phyloP scores from a whole-genome alignment of 140 eudicot species.

The Ambrosia hybrid region DNA sequence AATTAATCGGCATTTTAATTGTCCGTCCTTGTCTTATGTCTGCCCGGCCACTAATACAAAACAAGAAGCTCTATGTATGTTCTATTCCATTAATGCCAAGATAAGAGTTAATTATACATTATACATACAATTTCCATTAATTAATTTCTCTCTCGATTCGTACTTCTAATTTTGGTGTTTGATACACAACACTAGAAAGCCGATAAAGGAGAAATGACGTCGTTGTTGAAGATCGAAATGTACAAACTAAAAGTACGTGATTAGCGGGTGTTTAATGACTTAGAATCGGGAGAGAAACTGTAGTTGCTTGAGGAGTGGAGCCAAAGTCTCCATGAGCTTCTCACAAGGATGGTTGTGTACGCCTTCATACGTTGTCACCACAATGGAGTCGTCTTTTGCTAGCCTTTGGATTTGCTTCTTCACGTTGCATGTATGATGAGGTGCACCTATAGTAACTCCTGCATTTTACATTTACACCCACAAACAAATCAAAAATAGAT shows the following conservation, averaged over 20 bases:
- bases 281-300: slow-evolving; percentile 91
- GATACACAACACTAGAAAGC: slow-evolving; percentile 17
- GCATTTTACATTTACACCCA: slow-evolving; percentile 22
- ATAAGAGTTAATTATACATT: slow-evolving; percentile 21
- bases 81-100: slow-evolving; percentile 1
- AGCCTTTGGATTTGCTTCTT: slow-evolving; percentile 92
- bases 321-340: slow-evolving; percentile 93
- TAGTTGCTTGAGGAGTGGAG: slow-evolving; percentile 92
- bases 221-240: slow-evolving; percentile 8
- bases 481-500: background rate
- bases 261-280: slow-evolving; percentile 18
- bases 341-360: slow-evolving; percentile 94
- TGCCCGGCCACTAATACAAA: too few species aligned
- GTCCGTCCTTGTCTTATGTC: too few species aligned
- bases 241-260: slow-evolving; percentile 24
- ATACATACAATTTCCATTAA: slow-evolving; percentile 15
- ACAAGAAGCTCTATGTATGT: too few species aligned
- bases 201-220: slow-evolving; percentile 17
- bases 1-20: too few species aligned
- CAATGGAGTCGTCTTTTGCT: slow-evolving; percentile 67
- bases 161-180: slow-evolving; percentile 9
- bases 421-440: slow-evolving; percentile 88
- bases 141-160: slow-evolving; percentile 3
- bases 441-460: slow-evolving; percentile 94
- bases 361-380: slow-evolving; percentile 79